Base-by-base conservation (phyloP, 192 early-diverging fungal species). In the Chytriomyces sp. region DNA sequence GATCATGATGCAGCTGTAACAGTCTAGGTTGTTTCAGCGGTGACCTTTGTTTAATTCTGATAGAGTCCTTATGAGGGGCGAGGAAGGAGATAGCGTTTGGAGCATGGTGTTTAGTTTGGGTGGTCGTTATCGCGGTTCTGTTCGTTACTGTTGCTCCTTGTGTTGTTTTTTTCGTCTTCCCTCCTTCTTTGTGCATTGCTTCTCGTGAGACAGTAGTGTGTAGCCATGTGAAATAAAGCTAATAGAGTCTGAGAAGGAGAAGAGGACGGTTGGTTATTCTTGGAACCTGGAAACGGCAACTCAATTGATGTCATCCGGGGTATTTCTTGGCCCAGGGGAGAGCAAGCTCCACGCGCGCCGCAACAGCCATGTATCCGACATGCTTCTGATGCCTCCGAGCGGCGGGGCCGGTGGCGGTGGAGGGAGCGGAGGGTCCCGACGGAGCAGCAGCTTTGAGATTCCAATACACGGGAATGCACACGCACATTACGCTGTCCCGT, bases 1-100 rank as follows among this genome's bases (percentile, higher is more conserved):
- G 17, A 58, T 58, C 30, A 58, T 58, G 56, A 58, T 58, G 56
- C 56, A 58, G 30, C 30, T 58, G 30, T 58, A 28, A 58, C 14
- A 14, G 56, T 58, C 10, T 1, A 3, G 56, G 30, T 58, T 28
- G 17, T 25, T 49, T 49, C 14, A 3, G 44, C 44, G 14, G 22
- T 22, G 1, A 1, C 22, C 22, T 49, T 49, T 49, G 14, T 49
- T 49, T 49, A 19, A 10, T 44, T 44, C 41, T 44, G 41, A 10
- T 44, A 10, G 41, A 44, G n/a, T n/a, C n/a, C n/a, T n/a, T n/a
- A n/a, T n/a, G n/a, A n/a, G n/a, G n/a, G n/a, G n/a, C n/a, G n/a
- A n/a, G n/a, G n/a, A n/a, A n/a, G n/a, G n/a, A n/a, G n/a, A n/a
- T n/a, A n/a, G n/a, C n/a, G n/a, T n/a, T n/a, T n/a, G n/a, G n/a